phyloP scores from a whole-genome alignment of 495 filamentous ascomycete genomes.

The Aspergillus ellipticus region DNA sequence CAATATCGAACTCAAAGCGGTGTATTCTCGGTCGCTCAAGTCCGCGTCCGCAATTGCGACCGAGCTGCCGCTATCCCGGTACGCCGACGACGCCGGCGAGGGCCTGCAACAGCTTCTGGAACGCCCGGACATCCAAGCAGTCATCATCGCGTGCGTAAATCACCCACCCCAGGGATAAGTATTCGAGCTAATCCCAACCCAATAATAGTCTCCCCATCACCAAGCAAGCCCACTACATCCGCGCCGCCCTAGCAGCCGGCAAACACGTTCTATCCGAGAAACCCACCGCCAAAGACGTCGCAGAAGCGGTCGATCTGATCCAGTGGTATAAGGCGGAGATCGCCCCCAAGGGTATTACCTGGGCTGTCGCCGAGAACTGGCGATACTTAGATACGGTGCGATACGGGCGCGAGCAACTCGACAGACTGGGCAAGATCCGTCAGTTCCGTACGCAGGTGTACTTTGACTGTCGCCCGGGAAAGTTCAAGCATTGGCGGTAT shows the following conservation, averaged over 20 bases:
- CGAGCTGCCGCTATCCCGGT: conserved; percentile 34
- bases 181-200: background rate
- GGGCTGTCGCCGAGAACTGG: conserved; percentile 66
- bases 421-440: conserved; percentile 55
- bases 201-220: conserved; percentile 12
- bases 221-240: conserved; percentile 13
- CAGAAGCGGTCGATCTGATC: conserved; percentile 51
- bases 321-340: conserved; percentile 46
- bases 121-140: conserved; percentile 55
- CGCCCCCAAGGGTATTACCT: conserved; percentile 15
- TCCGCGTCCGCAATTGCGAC: conserved; percentile 29
- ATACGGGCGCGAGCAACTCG: conserved; percentile 47
- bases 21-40: conserved; percentile 47
- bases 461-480: conserved; percentile 45
- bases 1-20: conserved; percentile 41
- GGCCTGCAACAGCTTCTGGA: conserved; percentile 55
- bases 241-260: conserved; percentile 49
- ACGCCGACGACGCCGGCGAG: conserved; percentile 50
- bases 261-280: conserved; percentile 76
- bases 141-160: conserved; percentile 53
- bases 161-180: background rate
- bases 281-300: conserved; percentile 59
- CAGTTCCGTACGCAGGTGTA: conserved; percentile 53
- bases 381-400: conserved; percentile 53
- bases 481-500: background rate